Evolutionary conservation across 2,329 filamentous ascomycete genomes (phyloP).

Genomic region (Epichloe elymi): DNA sequence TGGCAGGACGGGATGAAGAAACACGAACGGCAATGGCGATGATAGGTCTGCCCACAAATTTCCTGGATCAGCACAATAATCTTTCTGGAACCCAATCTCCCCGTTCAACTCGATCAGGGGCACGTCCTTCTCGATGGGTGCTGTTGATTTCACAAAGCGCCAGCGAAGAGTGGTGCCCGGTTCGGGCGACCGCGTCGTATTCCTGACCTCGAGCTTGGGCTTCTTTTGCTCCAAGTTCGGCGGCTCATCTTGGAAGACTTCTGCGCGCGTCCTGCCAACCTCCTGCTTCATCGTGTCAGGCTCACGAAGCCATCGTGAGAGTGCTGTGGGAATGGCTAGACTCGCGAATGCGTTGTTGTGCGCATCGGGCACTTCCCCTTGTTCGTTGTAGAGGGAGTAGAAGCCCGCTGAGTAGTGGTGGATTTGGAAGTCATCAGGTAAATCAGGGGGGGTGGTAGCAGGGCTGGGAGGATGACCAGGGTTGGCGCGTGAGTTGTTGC

Average conservation of each 20-base stretch:
- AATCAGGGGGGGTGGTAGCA: conserved; percentile 59
- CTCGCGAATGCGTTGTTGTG: conserved; percentile 68
- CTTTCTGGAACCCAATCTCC: conserved; percentile 58
- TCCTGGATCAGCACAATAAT: conserved; percentile 52
- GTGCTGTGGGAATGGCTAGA: conserved; percentile 58
- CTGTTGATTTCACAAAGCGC: conserved; percentile 47
- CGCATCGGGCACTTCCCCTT: conserved; percentile 39
- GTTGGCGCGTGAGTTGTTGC: conserved; percentile 52
- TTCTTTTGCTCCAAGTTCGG: conserved; percentile 29
- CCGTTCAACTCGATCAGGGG: conserved; percentile 63
- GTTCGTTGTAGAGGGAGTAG: conserved; percentile 58
- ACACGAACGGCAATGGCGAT: conserved; percentile 59
- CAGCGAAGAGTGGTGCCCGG: conserved; percentile 42
- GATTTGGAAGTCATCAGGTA: conserved; percentile 47
- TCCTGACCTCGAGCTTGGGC: conserved; percentile 35
- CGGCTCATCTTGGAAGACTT: conserved; percentile 53
- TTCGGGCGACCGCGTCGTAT: conserved; percentile 24
- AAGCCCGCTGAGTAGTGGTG: conserved; percentile 67
- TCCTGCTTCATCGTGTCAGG: conserved; percentile 54
- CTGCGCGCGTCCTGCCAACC: conserved; percentile 48
- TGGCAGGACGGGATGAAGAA: conserved; percentile 78
- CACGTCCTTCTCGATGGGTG: conserved; percentile 41
- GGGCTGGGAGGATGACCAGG: conserved; percentile 55
- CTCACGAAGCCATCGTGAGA: conserved; percentile 69
- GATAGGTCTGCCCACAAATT: conserved; percentile 57